Evolutionary conservation across 176 grass and related monocot species (phyloP), one percentile per base, ranked within the genome.

Genomic region (Thalia dealbata): DNA sequence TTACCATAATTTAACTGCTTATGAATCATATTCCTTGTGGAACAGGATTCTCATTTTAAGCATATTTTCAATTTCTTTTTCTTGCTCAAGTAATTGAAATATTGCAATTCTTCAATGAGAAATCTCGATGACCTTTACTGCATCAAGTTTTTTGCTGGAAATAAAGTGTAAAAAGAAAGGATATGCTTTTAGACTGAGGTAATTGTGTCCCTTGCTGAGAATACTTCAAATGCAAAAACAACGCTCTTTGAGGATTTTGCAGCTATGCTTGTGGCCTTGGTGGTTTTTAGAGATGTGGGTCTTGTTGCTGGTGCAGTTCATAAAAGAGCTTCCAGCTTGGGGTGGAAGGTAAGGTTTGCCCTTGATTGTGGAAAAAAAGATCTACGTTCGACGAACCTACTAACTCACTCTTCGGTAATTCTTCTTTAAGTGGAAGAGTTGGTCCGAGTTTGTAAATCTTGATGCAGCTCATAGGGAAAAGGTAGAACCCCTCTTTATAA

Each of bases 401-500:
- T 27, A 42, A 62, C 45, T 26, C 10, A 26, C 45, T 16, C 38
- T 28, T 16, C 35, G 44, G 22, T 63, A 22, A 61, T 75, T 24
- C 24, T 78, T 65, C 32, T 61, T 59, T 23, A 66, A 92, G 93
- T 97, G 86, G 93, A 87, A 88, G 46, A 86, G 60, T 86, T 97
- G 93, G 93, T 92, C 84, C 48, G 89, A 92, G 45, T 97, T 92
- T 50, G 69, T 88, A 67, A 97, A 90, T 78, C 84, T 97, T 61
- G 83, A 92, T 78, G 80, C 81, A 69, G 81, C 80, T 78, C 70
- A 81, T 25, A 76, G 70, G 1, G 87, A 92, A 69, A 97, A 97
- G 76, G 82, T 97, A 41, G 76, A 92, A 38, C 93, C 93, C 56
- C 84, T 97, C 70, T 92, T 97, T 81, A 92, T 92, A 52, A 97